Base-by-base conservation (phyloP, 106 monocot species). In the Gastrodia elata region DNA sequence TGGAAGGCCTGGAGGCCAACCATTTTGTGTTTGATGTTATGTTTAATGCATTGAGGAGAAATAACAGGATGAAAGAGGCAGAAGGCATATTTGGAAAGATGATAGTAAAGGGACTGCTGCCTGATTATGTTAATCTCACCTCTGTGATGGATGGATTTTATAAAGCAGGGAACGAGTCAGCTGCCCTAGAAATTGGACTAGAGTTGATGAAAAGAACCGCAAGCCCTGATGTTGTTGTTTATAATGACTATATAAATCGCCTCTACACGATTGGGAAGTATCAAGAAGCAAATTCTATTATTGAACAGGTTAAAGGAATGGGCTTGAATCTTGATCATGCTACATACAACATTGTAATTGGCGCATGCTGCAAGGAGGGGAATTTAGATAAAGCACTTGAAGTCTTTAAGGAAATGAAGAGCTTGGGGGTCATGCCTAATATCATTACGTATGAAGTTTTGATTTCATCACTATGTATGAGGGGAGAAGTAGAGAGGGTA, bases 241-340 rank as follows among this genome's bases (percentile, higher is more conserved):
- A 98, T 77, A 98, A 93, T 80, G 91, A 89, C 65, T 86, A 87
- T 65, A 88, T 98, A 73, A 93, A 98, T 74, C 84, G 87, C 72
- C 80, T 87, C 58, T 88, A 80, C 68, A 68, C 38, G 39, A 82
- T 78, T 70, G 93, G 98, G 2, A 93, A 91, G 73, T 76, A 33
- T 70, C 78, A 71, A 11, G 83, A 98, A 81, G 98, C 88, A 35
- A 76, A 77, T 72, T 78, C 81, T n/a, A 74, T 91, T 41, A 75
- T 83, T 30, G 36, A 24, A 28, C 82, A 88, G 74, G 82, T 98
- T 86, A 79, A 77, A 76, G 88, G 82, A 42, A 74, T 71, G 69
- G 88, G 86, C 13, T 77, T 93, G 42, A 44, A 35, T 79, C 91
- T 92, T 73, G 91, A 98, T 75, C 79, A 73, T 71, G 83, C 73